Conservation (phyloP, 352 stramenopile genomes). For the Halophytophthora polymorphica region DNA sequence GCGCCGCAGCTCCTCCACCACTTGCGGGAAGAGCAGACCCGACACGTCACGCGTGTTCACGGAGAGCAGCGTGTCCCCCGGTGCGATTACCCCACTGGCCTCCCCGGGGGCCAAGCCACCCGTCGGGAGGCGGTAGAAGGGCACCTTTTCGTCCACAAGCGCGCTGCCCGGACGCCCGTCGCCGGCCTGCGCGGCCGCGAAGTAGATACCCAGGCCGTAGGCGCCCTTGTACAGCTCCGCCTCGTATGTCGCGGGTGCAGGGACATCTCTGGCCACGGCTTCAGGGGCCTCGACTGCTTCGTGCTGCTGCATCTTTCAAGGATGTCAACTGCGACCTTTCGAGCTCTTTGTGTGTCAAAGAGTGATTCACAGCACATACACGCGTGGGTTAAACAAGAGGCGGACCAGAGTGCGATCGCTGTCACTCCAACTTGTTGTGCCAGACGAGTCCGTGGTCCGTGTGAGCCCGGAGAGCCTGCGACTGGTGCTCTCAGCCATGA, state of each 20-base stretch:
- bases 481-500: conserved; percentile 59
- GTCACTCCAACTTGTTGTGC: too few relatives aligned
- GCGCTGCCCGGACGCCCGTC: conserved; percentile 19
- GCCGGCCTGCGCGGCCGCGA: conserved; percentile 18
- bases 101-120: conserved; percentile 51
- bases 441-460: conserved; percentile 42
- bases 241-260: conserved; percentile 22
- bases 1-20: conserved; percentile 63
- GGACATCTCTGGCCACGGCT: too few relatives aligned
- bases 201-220: conserved; percentile 79
- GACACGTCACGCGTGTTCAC: conserved; percentile 42
- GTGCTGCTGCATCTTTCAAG: too few relatives aligned
- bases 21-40: conserved; percentile 31
- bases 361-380: too few relatives aligned
- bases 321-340: too few relatives aligned
- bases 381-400: too few relatives aligned
- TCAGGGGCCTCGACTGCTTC: too few relatives aligned
- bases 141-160: conserved; percentile 51
- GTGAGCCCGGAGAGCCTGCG: conserved; percentile 50
- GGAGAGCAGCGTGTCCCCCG: conserved; percentile 43
- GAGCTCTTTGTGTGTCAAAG: too few relatives aligned
- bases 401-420: too few relatives aligned
- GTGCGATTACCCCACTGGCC: conserved; percentile 41
- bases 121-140: conserved; percentile 69
- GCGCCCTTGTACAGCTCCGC: conserved; percentile 50